Base-by-base conservation (phyloP, 2,329 filamentous ascomycete species). In the Diaporthe citrichinensis region DNA sequence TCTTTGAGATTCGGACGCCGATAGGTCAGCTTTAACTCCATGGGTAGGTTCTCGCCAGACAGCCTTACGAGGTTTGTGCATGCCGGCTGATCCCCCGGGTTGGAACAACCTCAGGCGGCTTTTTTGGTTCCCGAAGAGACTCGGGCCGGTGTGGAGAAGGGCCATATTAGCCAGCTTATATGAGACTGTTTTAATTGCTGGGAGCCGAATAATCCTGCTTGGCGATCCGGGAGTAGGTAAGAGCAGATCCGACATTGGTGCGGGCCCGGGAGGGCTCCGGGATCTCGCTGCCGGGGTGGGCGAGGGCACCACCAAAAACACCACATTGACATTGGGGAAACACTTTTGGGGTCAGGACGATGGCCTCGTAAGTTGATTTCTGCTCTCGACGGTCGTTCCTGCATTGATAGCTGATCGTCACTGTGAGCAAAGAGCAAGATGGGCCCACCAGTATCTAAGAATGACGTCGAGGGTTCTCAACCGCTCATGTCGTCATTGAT, bases 401-500 rank as follows among this genome's bases (percentile, higher is more conserved):
- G 15, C 36, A n/a, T 58, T 10, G 20, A 71, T 17, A 15, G n/a
- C 28, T 31, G 53, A 20, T 61, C 72, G 72, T 75, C 72, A 72
- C 69, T 25, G 51, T 44, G 49, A 69, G 39, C 20, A 55, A 44
- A 46, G 23, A 74, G 17, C 15, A 74, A 61, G 41, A 62, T 68
- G 71, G 72, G 75, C n/a, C 72, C 59, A 58, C 31, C 9, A 23
- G 31, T 41, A 68, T 59, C 44, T 53, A 53, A 73, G 53, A 46
- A 76, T 76, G 75, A 76, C 75, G 75, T 76, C 75, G 72, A 41
- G 58, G 49, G 25, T 59, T 57, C 72, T 71, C 28, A 51, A 31
- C 36, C 55, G 65, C n/a, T 17, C 73, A 72, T 73, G 69, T 74
- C 76, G 76, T 77, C 73, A 77, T 77, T 67, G 61, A 73, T 15